Evolutionary conservation across 441 rosid genomes (phyloP), one percentile per base, ranked within the genome.

Genomic region (Eutrema salsugineum): DNA sequence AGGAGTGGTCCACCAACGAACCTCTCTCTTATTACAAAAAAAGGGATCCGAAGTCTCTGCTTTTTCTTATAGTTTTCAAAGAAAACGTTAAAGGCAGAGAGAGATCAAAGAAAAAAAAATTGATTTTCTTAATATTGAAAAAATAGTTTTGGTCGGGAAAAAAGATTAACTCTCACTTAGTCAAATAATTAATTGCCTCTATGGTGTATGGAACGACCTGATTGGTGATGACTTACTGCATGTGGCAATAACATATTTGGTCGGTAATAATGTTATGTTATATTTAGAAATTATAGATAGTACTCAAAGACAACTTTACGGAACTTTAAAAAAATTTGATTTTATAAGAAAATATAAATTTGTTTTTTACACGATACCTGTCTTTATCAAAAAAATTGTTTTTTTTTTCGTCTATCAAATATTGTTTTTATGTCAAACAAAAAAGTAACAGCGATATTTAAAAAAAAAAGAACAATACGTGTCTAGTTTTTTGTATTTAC

Each of bases 21-120:
- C 40, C 44, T 56, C 50, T 66, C 60, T 60, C 58, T 57, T 56
- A 24, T 68, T 53, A 27, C 63, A 39, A 44, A 63, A 27, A 63
- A 75, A 70, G 38, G 79, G 62, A 70, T 77, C 80, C 76, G 58
- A 77, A 70, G 80, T 71, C 71, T 70, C 54, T 42, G 79, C 79
- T 63, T 70, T 76, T 48, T 76, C 79, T 63, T 70, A 38, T 76
- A 76, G 76, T 70, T 76, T 76, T 57, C 71, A 76, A 63, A 56
- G 48, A 69, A 30, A 76, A 70, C 76, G 76, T 33, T 64, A 49
- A 42, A 69, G 59, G 49, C 27, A 50, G 17, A 71, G 42, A 72
- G 11, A 50, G 12, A 16, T 3, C 6, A 11, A 15, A 5, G 11
- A 11, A 8, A 32, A 14, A 1, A 5, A 30, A 38, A 1, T 8